Conservation (phyloP, 768 basidiomycete species). For the Pleurotus salmoneostramineus region DNA sequence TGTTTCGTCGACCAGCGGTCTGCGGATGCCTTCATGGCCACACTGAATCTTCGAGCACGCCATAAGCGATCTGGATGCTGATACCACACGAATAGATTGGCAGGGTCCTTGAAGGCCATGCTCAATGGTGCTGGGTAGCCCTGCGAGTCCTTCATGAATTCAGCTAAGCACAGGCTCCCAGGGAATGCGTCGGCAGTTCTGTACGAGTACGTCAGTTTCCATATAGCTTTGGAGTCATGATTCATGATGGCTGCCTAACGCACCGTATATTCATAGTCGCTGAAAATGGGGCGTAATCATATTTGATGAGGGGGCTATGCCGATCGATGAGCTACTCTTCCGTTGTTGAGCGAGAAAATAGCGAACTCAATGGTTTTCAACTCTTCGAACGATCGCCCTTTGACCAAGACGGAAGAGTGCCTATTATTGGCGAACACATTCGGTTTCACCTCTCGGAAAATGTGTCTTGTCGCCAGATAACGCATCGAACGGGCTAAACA, state of each 20-base stretch:
- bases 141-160: constrained; percentile 12
- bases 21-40: constrained; percentile 23
- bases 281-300: constrained; percentile 58
- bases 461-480: constrained; percentile 31
- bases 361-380: constrained; percentile 21
- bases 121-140: constrained; percentile 1
- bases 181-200: constrained; percentile 71
- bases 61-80: constrained; percentile 16
- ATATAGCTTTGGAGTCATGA: neutral
- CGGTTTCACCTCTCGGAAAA: constrained; percentile 32
- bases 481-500: constrained; percentile 30
- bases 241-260: constrained; percentile 15
- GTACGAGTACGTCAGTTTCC: neutral
- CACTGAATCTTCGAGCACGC: constrained; percentile 20
- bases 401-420: constrained; percentile 30
- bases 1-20: neutral
- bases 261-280: constrained; percentile 71
- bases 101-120: constrained; percentile 10
- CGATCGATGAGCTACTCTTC: neutral
- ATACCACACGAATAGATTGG: constrained; percentile 22
- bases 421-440: constrained; percentile 35
- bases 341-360: neutral
- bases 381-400: constrained; percentile 21
- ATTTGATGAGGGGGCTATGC: constrained; percentile 57
- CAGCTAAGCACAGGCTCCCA: constrained; percentile 13